phyloP scores from a whole-genome alignment of 495 filamentous ascomycete genomes.

The Lentithecium fluviatile region DNA sequence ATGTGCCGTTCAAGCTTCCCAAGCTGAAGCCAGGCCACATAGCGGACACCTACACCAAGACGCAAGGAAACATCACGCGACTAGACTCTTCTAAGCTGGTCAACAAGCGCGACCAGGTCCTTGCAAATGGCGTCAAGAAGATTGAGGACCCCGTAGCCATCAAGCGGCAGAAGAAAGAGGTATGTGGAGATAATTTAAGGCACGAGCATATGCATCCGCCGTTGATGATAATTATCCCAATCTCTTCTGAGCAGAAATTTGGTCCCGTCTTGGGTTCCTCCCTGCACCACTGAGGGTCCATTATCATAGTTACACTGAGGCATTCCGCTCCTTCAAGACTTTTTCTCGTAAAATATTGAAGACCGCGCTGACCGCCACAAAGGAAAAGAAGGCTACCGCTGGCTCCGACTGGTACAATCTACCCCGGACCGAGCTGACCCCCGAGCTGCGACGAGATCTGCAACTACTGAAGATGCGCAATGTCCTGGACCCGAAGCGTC shows the following conservation, averaged over 20 bases:
- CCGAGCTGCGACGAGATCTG: conserved; percentile 81
- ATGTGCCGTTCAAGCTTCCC: conserved; percentile 42
- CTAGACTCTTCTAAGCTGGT: conserved; percentile 52
- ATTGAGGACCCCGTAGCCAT: conserved; percentile 48
- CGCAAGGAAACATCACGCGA: conserved; percentile 47
- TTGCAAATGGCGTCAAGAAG: conserved; percentile 47
- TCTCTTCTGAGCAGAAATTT: conserved; percentile 62
- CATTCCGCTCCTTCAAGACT: conserved; percentile 31
- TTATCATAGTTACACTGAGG: conserved; percentile 99
- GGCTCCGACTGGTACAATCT: conserved; percentile 78
- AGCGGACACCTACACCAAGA: conserved; percentile 51
- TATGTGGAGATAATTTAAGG: conserved; percentile 41
- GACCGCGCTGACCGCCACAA: conserved; percentile 38
- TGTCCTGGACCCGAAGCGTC: conserved; percentile 82
- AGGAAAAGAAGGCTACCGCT: conserved; percentile 60
- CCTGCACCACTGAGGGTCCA: conserved; percentile 73
- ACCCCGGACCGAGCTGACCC: conserved; percentile 76
- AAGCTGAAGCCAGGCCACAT: conserved; percentile 46
- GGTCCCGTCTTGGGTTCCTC: conserved; percentile 73
- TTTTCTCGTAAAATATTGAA: conserved; percentile 5
- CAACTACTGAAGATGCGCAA: conserved; percentile 84
- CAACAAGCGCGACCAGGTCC: conserved; percentile 44
- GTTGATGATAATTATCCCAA: conserved; percentile 72
- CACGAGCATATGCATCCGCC: conserved; percentile 34
- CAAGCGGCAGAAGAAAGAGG: conserved; percentile 48